Base-by-base conservation (phyloP, 2,329 filamentous ascomycete species). In the Ceratocystis colombiana region DNA sequence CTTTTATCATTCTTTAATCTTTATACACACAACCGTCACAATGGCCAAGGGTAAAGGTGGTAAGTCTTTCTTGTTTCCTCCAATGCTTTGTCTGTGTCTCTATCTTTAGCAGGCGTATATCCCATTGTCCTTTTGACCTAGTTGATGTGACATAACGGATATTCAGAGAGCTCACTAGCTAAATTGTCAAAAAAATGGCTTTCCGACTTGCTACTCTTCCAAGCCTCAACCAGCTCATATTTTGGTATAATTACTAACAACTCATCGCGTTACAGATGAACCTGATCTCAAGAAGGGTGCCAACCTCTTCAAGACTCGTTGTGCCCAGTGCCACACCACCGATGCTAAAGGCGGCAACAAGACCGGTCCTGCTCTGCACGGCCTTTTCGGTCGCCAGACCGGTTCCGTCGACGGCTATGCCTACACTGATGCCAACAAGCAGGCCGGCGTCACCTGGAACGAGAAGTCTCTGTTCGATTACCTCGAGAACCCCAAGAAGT, bases 401-500 rank as follows among this genome's bases (percentile, higher is more conserved):
- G 94, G 94, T 74, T 84, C 87, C 77, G 90, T 95, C 73, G 88
- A 90, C 61, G 93, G 94, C 72, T 99, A 88, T 86, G 82, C 90
- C 76, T 99, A 97, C 87, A 96, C 94, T 79, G 94, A 99, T 76
- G 94, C 93, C 85, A 99, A 99, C 89, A 97, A 97, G 88, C 81
- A 88, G 76, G 96, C 96, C 84, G 92, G 88, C 74, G 86, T 99
- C 73, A 83, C 80, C 74, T 99, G 94, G 94, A 80, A 90, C 72
- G 86, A 96, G 76, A 78, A 86, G 71, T 88, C 89, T 79, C 85
- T 99, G 74, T 97, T 96, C 81, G 84, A 87, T 72, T 99, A 99
- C 87, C 92, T 99, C 75, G 94, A 99, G 86, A 97, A 97, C 88
- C 94, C 94, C 82, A 99, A 99, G 88, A 97, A 97, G 86, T 99